phyloP scores from a whole-genome alignment of 179 eudicot genomes.

The Monotropa hypopitys region DNA sequence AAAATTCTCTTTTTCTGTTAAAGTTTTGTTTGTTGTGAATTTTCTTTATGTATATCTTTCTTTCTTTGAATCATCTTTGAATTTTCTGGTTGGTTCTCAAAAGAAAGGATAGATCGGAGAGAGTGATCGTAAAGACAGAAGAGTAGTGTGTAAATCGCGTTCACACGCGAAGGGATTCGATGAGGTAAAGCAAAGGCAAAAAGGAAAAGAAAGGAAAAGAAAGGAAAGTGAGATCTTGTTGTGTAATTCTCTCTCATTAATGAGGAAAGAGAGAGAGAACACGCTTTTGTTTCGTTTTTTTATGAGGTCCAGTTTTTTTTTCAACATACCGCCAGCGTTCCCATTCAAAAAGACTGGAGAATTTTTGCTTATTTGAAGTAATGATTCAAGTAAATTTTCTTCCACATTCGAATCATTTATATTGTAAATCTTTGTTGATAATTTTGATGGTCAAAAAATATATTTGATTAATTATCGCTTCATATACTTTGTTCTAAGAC shows the following conservation, averaged over 20 bases:
- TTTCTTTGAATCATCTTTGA: background rate
- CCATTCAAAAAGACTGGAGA: no score
- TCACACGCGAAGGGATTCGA: constrained; percentile 3
- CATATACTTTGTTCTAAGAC: no score
- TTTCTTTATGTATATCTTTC: background rate
- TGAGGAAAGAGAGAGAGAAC: background rate
- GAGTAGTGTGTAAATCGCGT: background rate
- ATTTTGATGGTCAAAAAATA: no score
- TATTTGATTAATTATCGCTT: no score
- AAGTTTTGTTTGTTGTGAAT: background rate
- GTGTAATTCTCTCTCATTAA: constrained; percentile 7
- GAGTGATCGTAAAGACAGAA: background rate
- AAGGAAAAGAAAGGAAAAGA: no score
- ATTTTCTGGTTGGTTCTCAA: background rate
- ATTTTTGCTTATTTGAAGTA: no score
- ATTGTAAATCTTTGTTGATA: no score
- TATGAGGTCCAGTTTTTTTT: constrained; percentile 12
- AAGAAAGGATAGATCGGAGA: background rate
- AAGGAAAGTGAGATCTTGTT: constrained; percentile 14
- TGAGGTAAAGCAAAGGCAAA: constrained; percentile 13
- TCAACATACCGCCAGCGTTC: constrained; percentile 5
- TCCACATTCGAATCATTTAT: no score
- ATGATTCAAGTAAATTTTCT: no score
- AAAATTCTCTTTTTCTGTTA: background rate
- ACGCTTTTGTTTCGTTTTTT: constrained; percentile 1